Evolutionary conservation across 2,329 filamentous ascomycete genomes (phyloP), one percentile per base, ranked within the genome.

Genomic region (Teratosphaeria zuluensis): DNA sequence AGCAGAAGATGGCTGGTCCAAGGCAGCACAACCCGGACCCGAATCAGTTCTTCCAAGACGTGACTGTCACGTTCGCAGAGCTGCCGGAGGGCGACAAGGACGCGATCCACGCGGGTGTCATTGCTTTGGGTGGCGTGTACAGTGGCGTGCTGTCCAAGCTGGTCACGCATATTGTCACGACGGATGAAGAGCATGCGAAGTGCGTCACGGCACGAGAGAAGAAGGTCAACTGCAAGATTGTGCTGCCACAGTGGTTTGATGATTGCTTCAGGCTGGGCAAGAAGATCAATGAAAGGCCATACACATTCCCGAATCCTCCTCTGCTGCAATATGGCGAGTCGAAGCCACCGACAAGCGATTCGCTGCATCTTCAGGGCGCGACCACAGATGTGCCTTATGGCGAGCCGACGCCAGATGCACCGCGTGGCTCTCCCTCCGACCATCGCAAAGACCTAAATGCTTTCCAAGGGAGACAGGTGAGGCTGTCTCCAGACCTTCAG

Each of bases 221-320:
- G 72, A 81, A 81, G 1, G 78, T 89, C 57, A 84, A 84, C 57
- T 84, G 84, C 73, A 92, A 90, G 73, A 87, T 96, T 60, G 89
- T 99, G 19, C 79, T 99, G 56, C 94, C 94, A 42, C 94, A 97
- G 70, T 97, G 94, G 91, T 96, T 99, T 70, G 92, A 97, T 66
- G 92, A 96, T 71, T 99, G 94, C 74, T 83, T 99, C 65, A 94
- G 89, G 73, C 83, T 99, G 31, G 92, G 92, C 55, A 92, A 90
- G 73, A 85, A 89, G 60, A 96, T 99, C 65, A 88, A 90, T 65
- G 94, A 99, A 72, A 77, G 79, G 6, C 94, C 94, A 0, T 99
- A 99, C 70, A 76, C 84, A 21, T 80, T 97, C 1, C 94, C 94
- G 1, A 80, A 97, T 64, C 89, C 94, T 1, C 90, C 95, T 64